A percentile compares a stretch with the other conserved stretches of the same genome.
Conservation (phyloP, 2,329 filamentous ascomycete genomes). For the Phyllosticta citribraziliensis region DNA sequence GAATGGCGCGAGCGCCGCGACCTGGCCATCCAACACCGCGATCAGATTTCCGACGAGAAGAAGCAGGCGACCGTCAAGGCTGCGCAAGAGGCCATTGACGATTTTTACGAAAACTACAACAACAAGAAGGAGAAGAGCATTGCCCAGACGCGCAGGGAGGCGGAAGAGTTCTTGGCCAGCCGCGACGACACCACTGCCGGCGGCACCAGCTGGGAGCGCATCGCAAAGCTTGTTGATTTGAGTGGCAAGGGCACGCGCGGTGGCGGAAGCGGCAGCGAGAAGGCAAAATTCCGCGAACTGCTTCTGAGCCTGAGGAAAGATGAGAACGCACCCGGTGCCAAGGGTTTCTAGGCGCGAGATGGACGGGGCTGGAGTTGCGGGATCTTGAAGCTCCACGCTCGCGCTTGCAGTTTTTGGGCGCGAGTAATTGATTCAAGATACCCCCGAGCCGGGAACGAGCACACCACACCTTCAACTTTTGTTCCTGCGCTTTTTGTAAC, state of each 20-base stretch:
- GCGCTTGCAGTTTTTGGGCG: neutral
- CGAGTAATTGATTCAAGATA: neutral
- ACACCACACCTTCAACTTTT: neutral
- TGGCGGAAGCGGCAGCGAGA: conserved; percentile 80
- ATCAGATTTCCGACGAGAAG: conserved; percentile 71
- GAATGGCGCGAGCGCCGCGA: conserved; percentile 90
- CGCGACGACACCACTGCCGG: conserved; percentile 89
- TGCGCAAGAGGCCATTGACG: conserved; percentile 89
- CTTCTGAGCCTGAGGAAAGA: conserved; percentile 84
- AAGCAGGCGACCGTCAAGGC: conserved; percentile 80
- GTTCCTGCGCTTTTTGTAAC: conserved; percentile 6
- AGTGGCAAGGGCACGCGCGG: conserved; percentile 86
- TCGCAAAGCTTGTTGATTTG: conserved; percentile 93
- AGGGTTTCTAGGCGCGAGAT: conserved; percentile 27
- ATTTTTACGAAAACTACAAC: conserved; percentile 99
- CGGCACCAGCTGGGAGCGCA: conserved; percentile 96
- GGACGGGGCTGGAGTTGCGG: neutral
- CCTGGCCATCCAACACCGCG: conserved; percentile 69
- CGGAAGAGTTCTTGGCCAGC: conserved; percentile 80
- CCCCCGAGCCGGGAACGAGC: neutral
- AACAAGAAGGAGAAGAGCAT: conserved; percentile 93
- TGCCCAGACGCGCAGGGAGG: conserved; percentile 78
- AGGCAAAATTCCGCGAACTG: conserved; percentile 91
- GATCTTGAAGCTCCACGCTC: neutral
- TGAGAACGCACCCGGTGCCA: conserved; percentile 64